phyloP scores from a whole-genome alignment of 768 basidiomycete genomes.

The Auriscalpium vulgare region DNA sequence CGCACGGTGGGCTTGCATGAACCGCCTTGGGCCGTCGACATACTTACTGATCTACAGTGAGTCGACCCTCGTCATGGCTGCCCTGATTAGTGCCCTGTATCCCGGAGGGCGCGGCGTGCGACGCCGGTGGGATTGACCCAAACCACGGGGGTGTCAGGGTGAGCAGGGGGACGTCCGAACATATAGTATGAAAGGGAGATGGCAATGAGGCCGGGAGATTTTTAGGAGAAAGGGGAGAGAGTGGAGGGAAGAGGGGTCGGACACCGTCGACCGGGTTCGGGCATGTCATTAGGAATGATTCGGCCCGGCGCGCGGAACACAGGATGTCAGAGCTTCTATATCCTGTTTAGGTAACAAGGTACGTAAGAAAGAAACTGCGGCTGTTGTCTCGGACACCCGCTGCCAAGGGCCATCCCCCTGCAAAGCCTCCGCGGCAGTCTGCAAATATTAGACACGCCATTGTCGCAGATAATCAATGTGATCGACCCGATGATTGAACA shows the following conservation, averaged over 20 bases:
- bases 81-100: too few species aligned
- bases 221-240: neutral
- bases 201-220: neutral
- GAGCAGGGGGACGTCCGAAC: too few species aligned
- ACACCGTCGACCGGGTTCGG: neutral
- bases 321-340: neutral
- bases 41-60: too few species aligned
- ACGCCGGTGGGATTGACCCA: too few species aligned
- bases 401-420: neutral
- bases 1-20: too few species aligned
- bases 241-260: neutral
- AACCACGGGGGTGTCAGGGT: too few species aligned
- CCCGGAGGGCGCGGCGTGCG: too few species aligned
- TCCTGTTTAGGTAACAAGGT: slow-evolving; percentile 1
- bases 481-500: neutral
- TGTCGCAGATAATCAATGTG: neutral
- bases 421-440: too few species aligned
- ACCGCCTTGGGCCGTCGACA: too few species aligned
- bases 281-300: neutral
- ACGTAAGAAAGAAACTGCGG: slow-evolving; percentile 1
- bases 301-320: neutral
- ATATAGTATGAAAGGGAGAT: neutral
- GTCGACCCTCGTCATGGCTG: too few species aligned
- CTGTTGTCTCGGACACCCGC: neutral
- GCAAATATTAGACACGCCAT: neutral